Conservation (phyloP, 164 flowering plant genomes). For the Malania oleifera region DNA sequence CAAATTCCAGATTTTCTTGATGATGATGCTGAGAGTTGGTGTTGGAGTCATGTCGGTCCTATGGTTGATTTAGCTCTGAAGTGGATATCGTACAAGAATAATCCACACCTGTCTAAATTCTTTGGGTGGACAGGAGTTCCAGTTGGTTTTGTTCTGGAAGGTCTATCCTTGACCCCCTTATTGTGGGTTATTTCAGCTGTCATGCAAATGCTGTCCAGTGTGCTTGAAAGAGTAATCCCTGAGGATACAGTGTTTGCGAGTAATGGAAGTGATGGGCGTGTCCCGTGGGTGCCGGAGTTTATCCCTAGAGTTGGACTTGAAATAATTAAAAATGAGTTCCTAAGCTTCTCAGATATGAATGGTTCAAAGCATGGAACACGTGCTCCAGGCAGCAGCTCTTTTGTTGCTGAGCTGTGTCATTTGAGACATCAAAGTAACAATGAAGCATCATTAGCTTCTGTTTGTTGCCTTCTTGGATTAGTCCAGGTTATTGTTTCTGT, state of each 20-base stretch:
- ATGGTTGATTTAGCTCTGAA: conserved; percentile 71
- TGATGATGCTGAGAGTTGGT: conserved; percentile 49
- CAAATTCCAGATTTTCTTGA: conserved; percentile 13
- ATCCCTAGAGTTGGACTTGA: conserved; percentile 63
- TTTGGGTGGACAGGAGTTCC: conserved; percentile 17
- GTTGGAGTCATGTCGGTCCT: conserved; percentile 69
- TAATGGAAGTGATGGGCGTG: conserved; percentile 14
- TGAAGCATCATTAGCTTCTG: conserved; percentile 62
- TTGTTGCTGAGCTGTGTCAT: conserved; percentile 41
- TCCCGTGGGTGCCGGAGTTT: conserved; percentile 73
- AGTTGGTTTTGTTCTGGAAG: conserved; percentile 13
- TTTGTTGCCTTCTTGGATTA: conserved; percentile 63
- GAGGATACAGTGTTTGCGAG: conserved; percentile 23
- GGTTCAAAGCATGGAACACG: conserved; percentile 8
- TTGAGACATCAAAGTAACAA: conserved; percentile 37
- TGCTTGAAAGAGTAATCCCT: conserved; percentile 58
- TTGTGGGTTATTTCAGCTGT: conserved; percentile 77
- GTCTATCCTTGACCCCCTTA: conserved; percentile 32
- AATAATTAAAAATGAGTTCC: conserved; percentile 45
- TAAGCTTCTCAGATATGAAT: conserved; percentile 26
- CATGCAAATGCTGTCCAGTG: conserved; percentile 52
- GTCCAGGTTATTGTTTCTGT: conserved; percentile 34
- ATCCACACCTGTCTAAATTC: conserved; percentile 24
- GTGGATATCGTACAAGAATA: conserved; percentile 47
- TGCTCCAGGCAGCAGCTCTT: conserved; percentile 28